Evolutionary conservation across 208 protist species (phyloP), one percentile per base, ranked within the genome.

Genomic region (Acanthamoeba sp.): DNA sequence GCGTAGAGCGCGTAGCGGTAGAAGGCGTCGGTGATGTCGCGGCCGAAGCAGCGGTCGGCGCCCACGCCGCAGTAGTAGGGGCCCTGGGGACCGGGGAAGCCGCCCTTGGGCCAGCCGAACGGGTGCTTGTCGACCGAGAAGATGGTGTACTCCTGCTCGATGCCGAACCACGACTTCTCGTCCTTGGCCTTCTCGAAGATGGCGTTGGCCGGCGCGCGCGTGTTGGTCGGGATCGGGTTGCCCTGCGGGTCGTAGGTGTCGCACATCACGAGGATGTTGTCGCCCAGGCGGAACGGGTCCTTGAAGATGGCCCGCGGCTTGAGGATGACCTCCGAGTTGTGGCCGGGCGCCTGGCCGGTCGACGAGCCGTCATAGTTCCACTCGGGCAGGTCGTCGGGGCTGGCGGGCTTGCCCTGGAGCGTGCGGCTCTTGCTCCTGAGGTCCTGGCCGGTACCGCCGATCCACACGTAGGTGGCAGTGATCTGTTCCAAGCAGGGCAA

Each of bases 301-400:
- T 91, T 94, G 95, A 96, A 98, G 80, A 98, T 96, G 69, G 95
- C 92, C 69, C 73, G 93, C 27, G 98, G 98, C 96, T 97, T 96
- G n/a, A 98, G 55, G 66, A 97, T 91, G 91, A 99, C 98, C 95
- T 99, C 99, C 32, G 97, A 97, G 98, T 99, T 96, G 95, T 97
- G 10, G 85, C 97, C 96, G 90, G 96, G 95, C 95, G 99, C 97
- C 98, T 99, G 96, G 97, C 96, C 95, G 96, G 97, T 98, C 97
- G 97, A 99, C 27, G 98, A 99, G 69, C 99, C 99, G 93, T 99
- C 99, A 95, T 98, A 99, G 96, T 99, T 99, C 98, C 98, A 99
- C n/a, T 98, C 95, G 16, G 98, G 98, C 42, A 99, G 96, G 0
- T 98, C 95, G 29, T 95, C 94, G 32, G 94, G 59, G 12, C 18